A percentile compares a stretch with the other conserved stretches of the same genome.
Evolutionary conservation across 73 alveolate species (phyloP).

Genomic region (Uronychia binucleata): DNA sequence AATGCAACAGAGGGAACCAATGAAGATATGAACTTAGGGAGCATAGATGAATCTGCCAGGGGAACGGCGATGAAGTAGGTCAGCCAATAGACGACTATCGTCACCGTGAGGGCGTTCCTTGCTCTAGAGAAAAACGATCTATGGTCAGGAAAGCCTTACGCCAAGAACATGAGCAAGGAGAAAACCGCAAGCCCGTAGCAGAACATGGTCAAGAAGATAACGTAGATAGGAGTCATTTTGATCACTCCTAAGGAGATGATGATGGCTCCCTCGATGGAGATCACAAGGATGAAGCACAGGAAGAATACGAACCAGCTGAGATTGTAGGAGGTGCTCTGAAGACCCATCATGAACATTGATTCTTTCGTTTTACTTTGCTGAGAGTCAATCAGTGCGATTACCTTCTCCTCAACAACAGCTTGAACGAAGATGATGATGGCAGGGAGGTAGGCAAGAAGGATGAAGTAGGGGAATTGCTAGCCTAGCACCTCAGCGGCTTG

Average conservation of each 20-base stretch:
- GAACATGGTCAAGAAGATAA: constrained; percentile 52
- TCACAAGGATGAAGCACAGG: constrained; percentile 63
- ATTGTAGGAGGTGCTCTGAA: constrained; percentile 85
- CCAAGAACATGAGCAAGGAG: constrained; percentile 45
- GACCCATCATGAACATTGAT: constrained; percentile 98
- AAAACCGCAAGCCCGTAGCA: constrained; percentile 59
- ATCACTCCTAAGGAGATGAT: constrained; percentile 33
- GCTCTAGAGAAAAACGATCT: constrained; percentile 80
- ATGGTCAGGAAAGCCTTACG: not conserved
- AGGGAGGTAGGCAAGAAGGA: not conserved
- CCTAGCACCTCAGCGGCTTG: no score
- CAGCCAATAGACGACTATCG: constrained; percentile 49
- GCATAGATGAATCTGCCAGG: constrained; percentile 20
- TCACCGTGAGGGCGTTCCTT: constrained; percentile 29
- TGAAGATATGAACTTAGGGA: not conserved
- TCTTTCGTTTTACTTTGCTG: constrained; percentile 90
- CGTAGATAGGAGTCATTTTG: constrained; percentile 24
- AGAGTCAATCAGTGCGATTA: not conserved
- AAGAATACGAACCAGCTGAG: constrained; percentile 89
- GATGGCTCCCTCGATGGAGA: constrained; percentile 20
- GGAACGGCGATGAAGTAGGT: constrained; percentile 49
- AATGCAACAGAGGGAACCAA: not conserved
- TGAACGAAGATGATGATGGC: not conserved
- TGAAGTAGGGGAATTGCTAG: not conserved
- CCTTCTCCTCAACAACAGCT: not conserved